A percentile compares a stretch with the other conserved stretches of the same genome.
Evolutionary conservation across 441 rosid species (phyloP).

Genomic region (Adansonia gregorii): DNA sequence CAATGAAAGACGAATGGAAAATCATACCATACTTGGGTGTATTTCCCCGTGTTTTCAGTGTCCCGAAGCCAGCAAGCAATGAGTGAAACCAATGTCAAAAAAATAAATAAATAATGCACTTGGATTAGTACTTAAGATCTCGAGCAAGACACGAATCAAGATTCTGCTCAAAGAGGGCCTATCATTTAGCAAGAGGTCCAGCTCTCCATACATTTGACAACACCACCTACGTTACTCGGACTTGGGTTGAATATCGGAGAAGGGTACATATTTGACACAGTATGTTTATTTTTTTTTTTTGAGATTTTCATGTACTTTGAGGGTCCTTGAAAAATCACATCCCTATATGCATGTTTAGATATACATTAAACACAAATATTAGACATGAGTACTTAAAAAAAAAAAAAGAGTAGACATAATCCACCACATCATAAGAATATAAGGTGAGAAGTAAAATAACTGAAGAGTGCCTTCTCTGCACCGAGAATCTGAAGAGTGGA

Average conservation of each 20-base stretch:
- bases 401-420: too few species aligned
- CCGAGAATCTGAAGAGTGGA: constrained; percentile 98
- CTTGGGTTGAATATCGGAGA: too few species aligned
- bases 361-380: too few species aligned
- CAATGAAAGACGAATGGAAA: constrained; percentile 96
- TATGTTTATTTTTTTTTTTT: too few species aligned
- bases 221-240: background rate
- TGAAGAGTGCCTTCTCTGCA: constrained; percentile 96
- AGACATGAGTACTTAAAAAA: too few species aligned
- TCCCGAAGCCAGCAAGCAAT: constrained; percentile 48
- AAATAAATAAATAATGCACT: background rate
- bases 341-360: too few species aligned
- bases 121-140: background rate
- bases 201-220: background rate
- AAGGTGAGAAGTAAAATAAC: constrained; percentile 40
- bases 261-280: too few species aligned
- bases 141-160: background rate
- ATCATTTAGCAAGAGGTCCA: background rate
- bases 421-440: background rate
- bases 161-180: constrained; percentile 6
- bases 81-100: background rate
- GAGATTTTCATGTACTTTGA: too few species aligned
- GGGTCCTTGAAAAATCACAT: too few species aligned
- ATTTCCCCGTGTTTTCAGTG: constrained; percentile 88
- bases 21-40: constrained; percentile 96